Evolutionary conservation across 225 moss, liverwort and hornwort genomes (phyloP).

Genomic region (Asterella californica): DNA sequence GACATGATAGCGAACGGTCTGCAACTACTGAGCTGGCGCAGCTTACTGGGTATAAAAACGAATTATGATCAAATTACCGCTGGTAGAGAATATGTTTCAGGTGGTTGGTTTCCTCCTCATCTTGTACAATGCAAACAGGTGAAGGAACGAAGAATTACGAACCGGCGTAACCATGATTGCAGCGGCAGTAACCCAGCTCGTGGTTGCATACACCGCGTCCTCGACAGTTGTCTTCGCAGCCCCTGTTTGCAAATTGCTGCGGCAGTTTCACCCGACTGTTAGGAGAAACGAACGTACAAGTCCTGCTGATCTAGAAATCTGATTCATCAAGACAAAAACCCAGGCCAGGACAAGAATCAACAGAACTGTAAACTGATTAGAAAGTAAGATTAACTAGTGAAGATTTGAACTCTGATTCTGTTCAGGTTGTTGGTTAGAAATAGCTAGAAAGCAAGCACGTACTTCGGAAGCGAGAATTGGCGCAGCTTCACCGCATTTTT

Average conservation of each 20-base stretch:
- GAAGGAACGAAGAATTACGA: constrained; percentile 5
- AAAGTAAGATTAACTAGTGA: background rate
- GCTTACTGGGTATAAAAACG: background rate
- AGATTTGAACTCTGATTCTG: background rate
- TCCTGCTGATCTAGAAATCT: background rate
- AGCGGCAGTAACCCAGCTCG: constrained; percentile 35
- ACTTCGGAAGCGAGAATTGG: constrained; percentile 31
- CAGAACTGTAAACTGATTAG: background rate
- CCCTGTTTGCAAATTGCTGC: constrained; percentile 23
- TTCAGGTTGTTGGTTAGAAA: background rate
- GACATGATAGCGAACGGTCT: background rate
- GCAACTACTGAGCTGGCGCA: background rate
- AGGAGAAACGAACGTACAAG: background rate
- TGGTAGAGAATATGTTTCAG: background rate
- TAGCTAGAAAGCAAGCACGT: constrained; percentile 2
- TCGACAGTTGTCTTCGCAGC: constrained; percentile 30
- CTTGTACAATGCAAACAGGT: background rate
- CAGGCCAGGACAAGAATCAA: background rate
- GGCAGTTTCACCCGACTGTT: background rate
- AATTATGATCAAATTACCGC: background rate
- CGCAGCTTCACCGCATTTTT: constrained; percentile 11
- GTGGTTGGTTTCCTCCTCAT: background rate
- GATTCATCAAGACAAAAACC: background rate
- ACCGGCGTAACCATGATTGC: constrained; percentile 44
- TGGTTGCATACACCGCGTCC: constrained; percentile 42